These are phyloP conservation scores for Naematelia encephala DNA, from an alignment of 768 basidiomycete genomes.

Conservation along the genomic window DNA sequence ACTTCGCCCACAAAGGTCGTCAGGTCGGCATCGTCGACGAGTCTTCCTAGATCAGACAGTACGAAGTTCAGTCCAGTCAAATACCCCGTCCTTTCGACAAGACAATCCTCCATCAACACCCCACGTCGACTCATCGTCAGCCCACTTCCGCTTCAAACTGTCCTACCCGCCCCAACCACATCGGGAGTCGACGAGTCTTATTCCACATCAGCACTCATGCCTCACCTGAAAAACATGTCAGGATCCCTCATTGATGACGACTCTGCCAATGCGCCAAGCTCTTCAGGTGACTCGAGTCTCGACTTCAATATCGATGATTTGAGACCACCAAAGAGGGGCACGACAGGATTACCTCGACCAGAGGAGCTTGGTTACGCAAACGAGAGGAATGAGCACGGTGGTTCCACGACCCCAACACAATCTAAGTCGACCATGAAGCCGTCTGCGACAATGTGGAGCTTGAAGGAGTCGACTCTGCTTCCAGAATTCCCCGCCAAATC, in stretches of 20 bases:
- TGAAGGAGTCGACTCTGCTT: constrained; percentile 19
- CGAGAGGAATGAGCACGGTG: neutral
- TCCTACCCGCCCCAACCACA: constrained; percentile 4
- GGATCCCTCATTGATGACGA: neutral
- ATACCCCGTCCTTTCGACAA: constrained; percentile 32
- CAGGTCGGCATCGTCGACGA: neutral
- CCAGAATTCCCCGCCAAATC: constrained; percentile 16
- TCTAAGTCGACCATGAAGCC: neutral
- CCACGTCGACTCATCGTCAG: constrained; percentile 9
- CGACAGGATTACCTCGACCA: neutral
- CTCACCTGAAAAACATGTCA: neutral
- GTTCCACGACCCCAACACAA: neutral
- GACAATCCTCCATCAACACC: constrained; percentile 20
- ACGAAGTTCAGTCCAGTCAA: neutral
- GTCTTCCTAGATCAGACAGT: neutral
- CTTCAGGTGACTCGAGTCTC: neutral
- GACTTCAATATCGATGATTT: neutral
- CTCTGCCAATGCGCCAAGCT: neutral
- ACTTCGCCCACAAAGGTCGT: neutral
- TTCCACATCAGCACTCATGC: constrained; percentile 3
- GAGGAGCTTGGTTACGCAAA: neutral
- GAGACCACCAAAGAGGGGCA: neutral
- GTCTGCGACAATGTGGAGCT: neutral
- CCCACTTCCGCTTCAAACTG: constrained; percentile 1
- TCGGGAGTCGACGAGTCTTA: too few species aligned